Base-by-base conservation (phyloP, 371 early-diverging fungal genomes). In the Paraphysoderma sedebokerense region DNA sequence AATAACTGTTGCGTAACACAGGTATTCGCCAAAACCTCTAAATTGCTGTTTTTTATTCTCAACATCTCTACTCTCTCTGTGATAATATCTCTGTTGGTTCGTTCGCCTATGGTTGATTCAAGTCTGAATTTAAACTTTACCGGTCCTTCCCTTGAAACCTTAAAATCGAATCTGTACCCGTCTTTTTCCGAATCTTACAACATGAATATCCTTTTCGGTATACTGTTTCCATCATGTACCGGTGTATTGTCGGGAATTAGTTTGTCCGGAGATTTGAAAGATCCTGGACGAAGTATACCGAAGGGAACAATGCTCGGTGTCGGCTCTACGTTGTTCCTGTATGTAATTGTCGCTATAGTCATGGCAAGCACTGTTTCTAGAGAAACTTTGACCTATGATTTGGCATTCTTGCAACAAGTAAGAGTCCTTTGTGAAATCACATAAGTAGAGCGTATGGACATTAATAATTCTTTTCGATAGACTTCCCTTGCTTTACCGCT, bases 181-280 rank as follows among this genome's bases (percentile, higher is more conserved):
- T 48, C 54, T 3, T 63, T 72, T 41, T 41, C 53, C 1, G 59
- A 59, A 1, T 41, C 54, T 20, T 59, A 66, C 38, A 66, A 65
- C 6, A 57, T 58, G 12, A 60, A 62, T 44, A 57, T 57, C 1
- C 62, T 78, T 28, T 73, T 77, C 44, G 70, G 73, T 41, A 62
- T 78, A 4, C 58, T 78, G 20, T 79, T 76, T 51, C 77, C 79
- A 0, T 72, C 72, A 33, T 77, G 76, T 39, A 65, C 67, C 35
- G 79, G 79, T 26, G 69, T 79, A 20, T 66, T 77, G 58, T 73
- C 77, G 19, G 62, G 76, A 22, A 75, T 76, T 0, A 71, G 72
- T 26, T 68, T 79, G 74, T 76, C 76, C 15, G 74, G 77, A n/a
- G 63, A 68, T 37, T 62, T 79, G 28, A 61, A 64, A 41, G 68